Conservation (phyloP, 2,329 filamentous ascomycete genomes). For the Iodosphaeria phyllophila region DNA sequence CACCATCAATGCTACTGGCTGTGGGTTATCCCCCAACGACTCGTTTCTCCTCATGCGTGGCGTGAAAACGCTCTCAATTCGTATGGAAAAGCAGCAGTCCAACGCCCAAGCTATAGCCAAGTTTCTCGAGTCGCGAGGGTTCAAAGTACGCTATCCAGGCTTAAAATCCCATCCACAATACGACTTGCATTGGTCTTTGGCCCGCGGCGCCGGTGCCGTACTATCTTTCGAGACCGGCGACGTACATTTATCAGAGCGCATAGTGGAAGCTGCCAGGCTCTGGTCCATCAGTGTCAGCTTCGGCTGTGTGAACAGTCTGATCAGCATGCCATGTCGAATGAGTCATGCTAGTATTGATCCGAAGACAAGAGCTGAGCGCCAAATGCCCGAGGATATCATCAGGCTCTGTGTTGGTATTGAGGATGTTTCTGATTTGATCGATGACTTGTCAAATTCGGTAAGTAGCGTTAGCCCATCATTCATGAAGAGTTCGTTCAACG, state of each 20-base stretch:
- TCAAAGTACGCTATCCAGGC: conserved; percentile 88
- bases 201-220: conserved; percentile 82
- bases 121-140: conserved; percentile 80
- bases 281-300: conserved; percentile 97
- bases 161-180: conserved; percentile 93
- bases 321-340: conserved; percentile 99
- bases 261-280: conserved; percentile 79
- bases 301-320: conserved; percentile 93
- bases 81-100: conserved; percentile 95
- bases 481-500: too few relatives aligned
- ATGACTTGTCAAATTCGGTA: conserved; percentile 81
- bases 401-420: conserved; percentile 92
- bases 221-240: conserved; percentile 93
- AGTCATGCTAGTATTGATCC: conserved; percentile 96
- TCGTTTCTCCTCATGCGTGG: conserved; percentile 90
- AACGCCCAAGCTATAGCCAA: conserved; percentile 83
- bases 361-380: conserved; percentile 72
- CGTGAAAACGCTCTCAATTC: conserved; percentile 89
- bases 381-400: conserved; percentile 95
- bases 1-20: conserved; percentile 91
- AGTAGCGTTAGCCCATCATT: conserved; percentile 22
- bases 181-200: conserved; percentile 88
- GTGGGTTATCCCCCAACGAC: conserved; percentile 86
- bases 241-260: conserved; percentile 63
- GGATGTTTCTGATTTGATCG: conserved; percentile 76